Evolutionary conservation across 495 filamentous ascomycete genomes (phyloP).

Genomic region (Tirmania nivea): DNA sequence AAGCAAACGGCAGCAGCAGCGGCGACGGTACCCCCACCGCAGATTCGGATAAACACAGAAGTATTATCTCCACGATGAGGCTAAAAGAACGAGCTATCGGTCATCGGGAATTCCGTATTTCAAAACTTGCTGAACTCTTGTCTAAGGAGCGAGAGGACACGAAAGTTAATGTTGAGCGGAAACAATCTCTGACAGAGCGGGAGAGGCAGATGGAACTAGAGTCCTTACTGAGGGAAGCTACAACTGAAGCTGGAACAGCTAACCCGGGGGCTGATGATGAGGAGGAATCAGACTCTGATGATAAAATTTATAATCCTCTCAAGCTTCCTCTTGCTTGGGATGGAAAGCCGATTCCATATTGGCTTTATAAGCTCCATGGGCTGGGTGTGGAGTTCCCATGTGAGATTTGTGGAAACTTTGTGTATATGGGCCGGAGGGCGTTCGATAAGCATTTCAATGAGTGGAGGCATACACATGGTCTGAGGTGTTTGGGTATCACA

Average conservation of each 20-base stretch:
- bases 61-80: slow-evolving; percentile 12
- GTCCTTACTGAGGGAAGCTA: slow-evolving; percentile 30
- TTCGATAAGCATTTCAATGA: slow-evolving; percentile 99
- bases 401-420: slow-evolving; percentile 92
- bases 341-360: slow-evolving; percentile 94
- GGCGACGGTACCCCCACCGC: slow-evolving; percentile 14
- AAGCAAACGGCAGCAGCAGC: slow-evolving; percentile 9
- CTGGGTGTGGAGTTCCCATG: slow-evolving; percentile 87
- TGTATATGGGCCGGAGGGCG: slow-evolving; percentile 86
- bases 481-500: slow-evolving; percentile 83
- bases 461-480: slow-evolving; percentile 68
- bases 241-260: slow-evolving; percentile 13
- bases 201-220: slow-evolving; percentile 83
- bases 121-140: slow-evolving; percentile 53
- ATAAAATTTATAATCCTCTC: slow-evolving; percentile 86
- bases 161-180: slow-evolving; percentile 76
- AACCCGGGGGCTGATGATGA: slow-evolving; percentile 29
- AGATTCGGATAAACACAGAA: slow-evolving; percentile 11
- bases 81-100: slow-evolving; percentile 82
- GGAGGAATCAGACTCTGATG: slow-evolving; percentile 39
- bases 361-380: slow-evolving; percentile 93
- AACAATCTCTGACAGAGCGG: slow-evolving; percentile 85
- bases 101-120: slow-evolving; percentile 66
- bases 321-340: slow-evolving; percentile 94
- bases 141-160: slow-evolving; percentile 64